phyloP scores from a whole-genome alignment of 1,139 yeast species.

The Maudiozyma humilis region DNA sequence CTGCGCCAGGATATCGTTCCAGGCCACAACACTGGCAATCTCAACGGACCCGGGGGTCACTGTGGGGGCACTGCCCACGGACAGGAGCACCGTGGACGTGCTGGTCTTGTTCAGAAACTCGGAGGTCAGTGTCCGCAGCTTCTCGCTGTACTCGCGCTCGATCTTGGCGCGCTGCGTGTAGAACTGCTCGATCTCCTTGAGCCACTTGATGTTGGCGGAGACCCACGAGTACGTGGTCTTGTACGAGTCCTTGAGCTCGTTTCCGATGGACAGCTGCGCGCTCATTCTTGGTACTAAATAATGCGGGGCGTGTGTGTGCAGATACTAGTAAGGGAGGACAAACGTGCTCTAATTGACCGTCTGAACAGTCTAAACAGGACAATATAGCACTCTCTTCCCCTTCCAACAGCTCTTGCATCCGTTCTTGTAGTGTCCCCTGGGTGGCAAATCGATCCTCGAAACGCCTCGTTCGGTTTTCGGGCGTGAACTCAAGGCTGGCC shows the following conservation, averaged over 20 bases:
- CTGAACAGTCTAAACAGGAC: too few relatives aligned
- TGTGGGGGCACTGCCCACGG: constrained; percentile 87
- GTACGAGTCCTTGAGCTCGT: constrained; percentile 71
- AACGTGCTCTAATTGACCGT: too few relatives aligned
- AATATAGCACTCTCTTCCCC: too few relatives aligned
- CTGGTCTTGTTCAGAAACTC: constrained; percentile 75
- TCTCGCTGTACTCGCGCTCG: constrained; percentile 75
- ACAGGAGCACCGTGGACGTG: constrained; percentile 52
- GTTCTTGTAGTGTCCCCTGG: too few relatives aligned
- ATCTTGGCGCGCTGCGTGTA: constrained; percentile 74
- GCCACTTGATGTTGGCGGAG: constrained; percentile 62
- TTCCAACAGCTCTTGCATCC: too few relatives aligned
- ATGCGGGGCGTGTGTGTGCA: too few relatives aligned
- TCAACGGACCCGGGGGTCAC: constrained; percentile 94
- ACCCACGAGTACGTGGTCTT: constrained; percentile 75
- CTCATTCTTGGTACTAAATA: constrained; percentile 16
- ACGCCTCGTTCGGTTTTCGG: too few relatives aligned
- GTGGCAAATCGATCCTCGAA: too few relatives aligned
- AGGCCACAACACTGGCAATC: constrained; percentile 83
- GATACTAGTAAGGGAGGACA: too few relatives aligned
- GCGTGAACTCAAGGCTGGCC: too few relatives aligned
- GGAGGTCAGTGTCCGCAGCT: constrained; percentile 54
- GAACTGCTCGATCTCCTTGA: constrained; percentile 70
- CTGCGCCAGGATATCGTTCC: constrained; percentile 83
- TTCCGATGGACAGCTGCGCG: constrained; percentile 42